A percentile compares a stretch with the other conserved stretches of the same genome.
These are phyloP conservation scores for Penicillium sp. DNA, from an alignment of 2,329 filamentous ascomycete genomes.

Conservation along the genomic window DNA sequence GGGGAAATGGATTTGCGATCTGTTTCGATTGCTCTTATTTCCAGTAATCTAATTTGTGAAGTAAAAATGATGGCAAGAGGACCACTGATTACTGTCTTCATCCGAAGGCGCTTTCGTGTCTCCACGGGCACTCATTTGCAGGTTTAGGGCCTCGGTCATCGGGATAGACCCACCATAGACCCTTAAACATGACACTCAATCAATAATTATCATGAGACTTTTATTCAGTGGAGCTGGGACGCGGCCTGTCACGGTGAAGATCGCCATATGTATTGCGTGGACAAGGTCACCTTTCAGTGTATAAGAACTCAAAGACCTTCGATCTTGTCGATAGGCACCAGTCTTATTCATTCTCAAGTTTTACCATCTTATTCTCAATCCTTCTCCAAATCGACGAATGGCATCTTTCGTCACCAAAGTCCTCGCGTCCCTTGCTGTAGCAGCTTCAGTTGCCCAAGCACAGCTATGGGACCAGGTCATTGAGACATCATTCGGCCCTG, in stretches of 20 bases:
- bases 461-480: slow-evolving; percentile 29
- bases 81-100: not conserved
- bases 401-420: slow-evolving; percentile 13
- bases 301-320: not conserved
- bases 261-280: not conserved
- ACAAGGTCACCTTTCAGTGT: not conserved
- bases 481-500: slow-evolving; percentile 23
- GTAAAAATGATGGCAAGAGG: not conserved
- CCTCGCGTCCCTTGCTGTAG: slow-evolving; percentile 15
- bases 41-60: not conserved
- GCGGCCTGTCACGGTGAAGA: not conserved
- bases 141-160: slow-evolving; percentile 5
- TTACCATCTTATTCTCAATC: not conserved
- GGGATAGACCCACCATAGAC: not conserved
- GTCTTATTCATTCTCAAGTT: not conserved
- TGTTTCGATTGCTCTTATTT: not conserved
- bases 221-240: not conserved
- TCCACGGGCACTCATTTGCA: not conserved
- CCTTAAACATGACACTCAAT: not conserved
- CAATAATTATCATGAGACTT: not conserved
- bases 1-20: too few relatives aligned
- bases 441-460: slow-evolving; percentile 20
- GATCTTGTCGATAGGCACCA: not conserved
- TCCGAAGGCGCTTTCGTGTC: not conserved
- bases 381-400: slow-evolving; percentile 4